phyloP scores from a whole-genome alignment of 1,139 yeast species.

The Saccharomyces uvarum region DNA sequence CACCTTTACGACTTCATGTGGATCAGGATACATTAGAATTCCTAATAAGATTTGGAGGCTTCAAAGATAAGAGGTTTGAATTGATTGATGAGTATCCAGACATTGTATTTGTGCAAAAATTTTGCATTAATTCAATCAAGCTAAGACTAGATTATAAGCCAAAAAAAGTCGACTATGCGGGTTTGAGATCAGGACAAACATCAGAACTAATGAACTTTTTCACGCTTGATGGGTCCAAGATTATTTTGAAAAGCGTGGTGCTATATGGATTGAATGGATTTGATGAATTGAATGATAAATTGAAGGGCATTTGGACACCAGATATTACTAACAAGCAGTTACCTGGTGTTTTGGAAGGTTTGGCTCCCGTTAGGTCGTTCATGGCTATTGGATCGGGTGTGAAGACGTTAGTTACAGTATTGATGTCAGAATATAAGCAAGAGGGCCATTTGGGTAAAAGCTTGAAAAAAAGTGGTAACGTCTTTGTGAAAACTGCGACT shows the following conservation, averaged over 20 bases:
- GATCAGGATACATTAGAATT: constrained; percentile 94
- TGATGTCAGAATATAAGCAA: constrained; percentile 63
- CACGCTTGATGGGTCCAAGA: constrained; percentile 75
- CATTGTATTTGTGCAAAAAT: constrained; percentile 58
- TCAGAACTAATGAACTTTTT: constrained; percentile 84
- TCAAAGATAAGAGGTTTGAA: constrained; percentile 63
- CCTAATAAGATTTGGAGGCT: constrained; percentile 67
- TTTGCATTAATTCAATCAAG: constrained; percentile 54
- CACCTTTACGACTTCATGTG: constrained; percentile 75
- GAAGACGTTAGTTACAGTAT: constrained; percentile 63
- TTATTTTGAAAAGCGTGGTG: constrained; percentile 52
- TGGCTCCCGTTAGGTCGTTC: constrained; percentile 73
- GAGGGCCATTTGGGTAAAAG: constrained; percentile 68
- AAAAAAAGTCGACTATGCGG: constrained; percentile 62
- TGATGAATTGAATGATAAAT: constrained; percentile 45
- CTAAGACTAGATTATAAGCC: constrained; percentile 87
- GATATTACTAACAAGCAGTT: constrained; percentile 75
- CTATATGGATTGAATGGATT: constrained; percentile 75
- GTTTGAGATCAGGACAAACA: constrained; percentile 76
- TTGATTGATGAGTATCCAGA: constrained; percentile 51
- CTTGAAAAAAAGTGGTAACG: constrained; percentile 65
- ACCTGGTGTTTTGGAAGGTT: constrained; percentile 71
- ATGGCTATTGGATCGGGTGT: constrained; percentile 75
- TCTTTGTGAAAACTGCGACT: constrained; percentile 75
- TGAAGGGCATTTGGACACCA: constrained; percentile 76